phyloP scores from a whole-genome alignment of 2,329 filamentous ascomycete genomes.

The Passalora sequoiae region DNA sequence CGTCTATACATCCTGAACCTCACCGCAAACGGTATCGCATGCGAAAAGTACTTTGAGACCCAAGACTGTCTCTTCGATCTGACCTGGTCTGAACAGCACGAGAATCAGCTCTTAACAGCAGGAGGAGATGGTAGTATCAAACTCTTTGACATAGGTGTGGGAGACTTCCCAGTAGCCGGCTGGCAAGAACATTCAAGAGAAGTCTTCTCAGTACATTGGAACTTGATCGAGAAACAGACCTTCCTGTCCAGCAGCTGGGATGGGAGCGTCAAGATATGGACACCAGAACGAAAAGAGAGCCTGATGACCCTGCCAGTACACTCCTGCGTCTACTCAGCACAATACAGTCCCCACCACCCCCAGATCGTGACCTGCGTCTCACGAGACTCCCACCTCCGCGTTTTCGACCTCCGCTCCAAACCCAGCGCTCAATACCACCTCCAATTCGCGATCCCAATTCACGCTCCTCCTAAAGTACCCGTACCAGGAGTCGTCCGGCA shows the following conservation, averaged over 20 bases:
- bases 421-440: slow-evolving; percentile 83
- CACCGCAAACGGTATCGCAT: slow-evolving; percentile 74
- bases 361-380: slow-evolving; percentile 81
- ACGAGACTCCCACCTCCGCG: slow-evolving; percentile 78
- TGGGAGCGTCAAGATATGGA: slow-evolving; percentile 93
- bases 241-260: slow-evolving; percentile 95
- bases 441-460: slow-evolving; percentile 74
- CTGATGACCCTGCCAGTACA: slow-evolving; percentile 84
- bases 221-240: slow-evolving; percentile 79
- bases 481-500: slow-evolving; percentile 40
- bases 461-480: slow-evolving; percentile 56
- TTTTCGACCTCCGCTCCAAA: slow-evolving; percentile 89
- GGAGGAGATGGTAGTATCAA: slow-evolving; percentile 93
- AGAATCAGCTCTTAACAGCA: slow-evolving; percentile 84
- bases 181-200: slow-evolving; percentile 93
- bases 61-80: slow-evolving; percentile 96
- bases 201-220: slow-evolving; percentile 90
- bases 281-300: slow-evolving; percentile 60
- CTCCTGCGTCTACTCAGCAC: slow-evolving; percentile 88
- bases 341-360: slow-evolving; percentile 83
- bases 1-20: slow-evolving; percentile 78
- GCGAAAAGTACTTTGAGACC: slow-evolving; percentile 89
- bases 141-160: slow-evolving; percentile 78
- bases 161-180: slow-evolving; percentile 80
- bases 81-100: slow-evolving; percentile 92